A percentile compares a stretch with the other conserved stretches of the same genome.
phyloP scores from a whole-genome alignment of 257 asterid genomes.

The Ocimum tenuiflorum region DNA sequence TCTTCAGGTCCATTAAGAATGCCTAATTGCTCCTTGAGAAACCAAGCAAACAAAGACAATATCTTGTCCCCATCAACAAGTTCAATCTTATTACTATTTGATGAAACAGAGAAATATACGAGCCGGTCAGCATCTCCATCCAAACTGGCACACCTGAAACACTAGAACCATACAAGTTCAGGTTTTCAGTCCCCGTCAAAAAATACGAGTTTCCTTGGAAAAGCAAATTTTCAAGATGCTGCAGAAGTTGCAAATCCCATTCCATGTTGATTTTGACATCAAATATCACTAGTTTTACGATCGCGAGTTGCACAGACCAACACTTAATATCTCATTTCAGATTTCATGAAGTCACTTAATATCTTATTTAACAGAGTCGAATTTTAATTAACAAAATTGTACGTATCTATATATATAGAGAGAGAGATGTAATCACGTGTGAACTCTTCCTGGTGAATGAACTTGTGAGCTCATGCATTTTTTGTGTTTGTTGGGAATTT shows the following conservation, averaged over 20 bases:
- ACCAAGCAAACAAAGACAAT: slow-evolving; percentile 77
- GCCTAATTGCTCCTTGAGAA: slow-evolving; percentile 63
- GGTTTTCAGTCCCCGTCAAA: slow-evolving; percentile 18
- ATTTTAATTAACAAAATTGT: too few species aligned
- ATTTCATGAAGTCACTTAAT: too few species aligned
- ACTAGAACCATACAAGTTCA: slow-evolving; percentile 33
- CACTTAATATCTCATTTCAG: too few species aligned
- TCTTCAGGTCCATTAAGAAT: slow-evolving; percentile 44
- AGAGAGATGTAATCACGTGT: too few species aligned
- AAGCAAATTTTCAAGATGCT: slow-evolving; percentile 1
- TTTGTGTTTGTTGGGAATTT: too few species aligned
- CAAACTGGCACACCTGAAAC: slow-evolving; percentile 95
- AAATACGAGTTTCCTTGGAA: slow-evolving; percentile 1
- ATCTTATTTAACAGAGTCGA: too few species aligned
- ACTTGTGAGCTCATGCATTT: too few species aligned
- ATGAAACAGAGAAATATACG: slow-evolving; percentile 62
- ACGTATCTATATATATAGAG: too few species aligned
- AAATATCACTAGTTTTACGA: too few species aligned
- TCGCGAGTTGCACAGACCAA: too few species aligned
- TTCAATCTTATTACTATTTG: slow-evolving; percentile 52
- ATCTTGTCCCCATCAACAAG: slow-evolving; percentile 98
- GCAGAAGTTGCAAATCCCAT: not conserved
- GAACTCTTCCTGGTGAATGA: too few species aligned
- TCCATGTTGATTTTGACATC: slow-evolving; percentile 8
- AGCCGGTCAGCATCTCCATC: slow-evolving; percentile 98